These are phyloP conservation scores for Cordyceps tenuipes DNA, from an alignment of 2,329 filamentous ascomycete genomes.

Conservation along the genomic window DNA sequence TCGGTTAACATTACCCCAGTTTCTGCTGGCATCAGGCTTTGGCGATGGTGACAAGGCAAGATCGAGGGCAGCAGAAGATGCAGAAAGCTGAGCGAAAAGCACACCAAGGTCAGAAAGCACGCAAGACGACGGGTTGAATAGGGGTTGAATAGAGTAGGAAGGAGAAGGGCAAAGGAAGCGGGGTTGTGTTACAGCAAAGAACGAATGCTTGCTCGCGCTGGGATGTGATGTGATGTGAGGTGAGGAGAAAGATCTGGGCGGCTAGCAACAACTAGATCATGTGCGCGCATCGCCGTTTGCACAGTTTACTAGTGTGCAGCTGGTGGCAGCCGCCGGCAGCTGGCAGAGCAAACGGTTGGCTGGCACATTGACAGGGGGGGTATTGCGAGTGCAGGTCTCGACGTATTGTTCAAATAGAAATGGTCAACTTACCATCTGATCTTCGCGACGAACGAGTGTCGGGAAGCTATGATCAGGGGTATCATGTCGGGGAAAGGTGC, in stretches of 20 bases:
- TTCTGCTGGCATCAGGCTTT: constrained; percentile 52
- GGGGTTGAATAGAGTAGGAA: constrained; percentile 12
- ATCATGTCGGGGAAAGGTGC: constrained; percentile 41
- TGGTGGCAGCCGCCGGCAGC: constrained; percentile 4
- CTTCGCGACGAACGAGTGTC: constrained; percentile 63
- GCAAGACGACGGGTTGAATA: constrained; percentile 16
- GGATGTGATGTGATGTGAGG: neutral
- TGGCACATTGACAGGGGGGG: neutral
- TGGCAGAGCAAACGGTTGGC: neutral
- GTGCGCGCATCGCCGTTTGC: neutral
- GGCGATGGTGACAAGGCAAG: constrained; percentile 63
- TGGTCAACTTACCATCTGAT: constrained; percentile 41
- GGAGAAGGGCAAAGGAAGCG: neutral
- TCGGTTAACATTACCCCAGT: constrained; percentile 53
- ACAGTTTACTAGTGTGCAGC: neutral
- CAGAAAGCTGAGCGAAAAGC: constrained; percentile 55
- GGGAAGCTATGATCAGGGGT: constrained; percentile 80
- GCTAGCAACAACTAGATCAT: neutral
- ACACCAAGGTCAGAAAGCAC: constrained; percentile 24
- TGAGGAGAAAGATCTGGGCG: neutral
- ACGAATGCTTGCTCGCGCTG: neutral
- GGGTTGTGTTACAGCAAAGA: neutral
- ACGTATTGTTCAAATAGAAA: constrained; percentile 4
- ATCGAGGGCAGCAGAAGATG: constrained; percentile 73
- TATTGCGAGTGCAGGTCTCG: neutral